These are phyloP conservation scores for Hyaloscypha finlandica DNA, from an alignment of 495 filamentous ascomycete genomes.

Conservation along the genomic window DNA sequence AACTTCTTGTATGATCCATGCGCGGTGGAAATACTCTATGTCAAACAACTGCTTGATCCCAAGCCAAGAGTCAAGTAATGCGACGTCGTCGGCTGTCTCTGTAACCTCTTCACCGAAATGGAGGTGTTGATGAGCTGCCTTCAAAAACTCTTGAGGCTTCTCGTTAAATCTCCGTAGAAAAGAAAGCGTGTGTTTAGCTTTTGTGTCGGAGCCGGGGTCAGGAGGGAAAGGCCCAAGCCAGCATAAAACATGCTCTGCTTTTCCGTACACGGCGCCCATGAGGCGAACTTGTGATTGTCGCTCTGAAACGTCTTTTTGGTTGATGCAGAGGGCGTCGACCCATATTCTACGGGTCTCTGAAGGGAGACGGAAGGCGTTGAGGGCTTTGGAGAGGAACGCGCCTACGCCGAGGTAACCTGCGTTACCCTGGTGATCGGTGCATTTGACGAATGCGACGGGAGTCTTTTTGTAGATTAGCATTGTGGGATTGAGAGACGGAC, in stretches of 20 bases:
- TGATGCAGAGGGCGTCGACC: conserved; percentile 28
- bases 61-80: conserved; percentile 14
- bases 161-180: conserved; percentile 14
- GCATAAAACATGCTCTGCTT: conserved; percentile 14
- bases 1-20: conserved; percentile 23
- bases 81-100: conserved; percentile 4
- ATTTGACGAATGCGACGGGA: conserved; percentile 3
- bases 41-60: conserved; percentile 21
- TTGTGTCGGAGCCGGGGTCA: conserved; percentile 1
- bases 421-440: neutral
- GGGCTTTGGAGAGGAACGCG: conserved; percentile 4
- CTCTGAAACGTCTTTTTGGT: conserved; percentile 26
- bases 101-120: conserved; percentile 12
- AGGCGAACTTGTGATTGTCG: conserved; percentile 23
- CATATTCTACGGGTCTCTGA: conserved; percentile 15
- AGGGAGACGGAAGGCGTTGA: conserved; percentile 13
- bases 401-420: conserved; percentile 15
- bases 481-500: too few species aligned
- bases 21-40: conserved; percentile 20
- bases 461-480: too few species aligned
- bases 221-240: conserved; percentile 21
- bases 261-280: conserved; percentile 23
- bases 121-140: conserved; percentile 5
- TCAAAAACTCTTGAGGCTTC: conserved; percentile 3
- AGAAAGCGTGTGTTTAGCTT: conserved; percentile 6